Percentiles rank a stretch among this genome's conserved stretches.
Conservation (phyloP, 139 green algal genomes). For the Chlorella sp. region DNA sequence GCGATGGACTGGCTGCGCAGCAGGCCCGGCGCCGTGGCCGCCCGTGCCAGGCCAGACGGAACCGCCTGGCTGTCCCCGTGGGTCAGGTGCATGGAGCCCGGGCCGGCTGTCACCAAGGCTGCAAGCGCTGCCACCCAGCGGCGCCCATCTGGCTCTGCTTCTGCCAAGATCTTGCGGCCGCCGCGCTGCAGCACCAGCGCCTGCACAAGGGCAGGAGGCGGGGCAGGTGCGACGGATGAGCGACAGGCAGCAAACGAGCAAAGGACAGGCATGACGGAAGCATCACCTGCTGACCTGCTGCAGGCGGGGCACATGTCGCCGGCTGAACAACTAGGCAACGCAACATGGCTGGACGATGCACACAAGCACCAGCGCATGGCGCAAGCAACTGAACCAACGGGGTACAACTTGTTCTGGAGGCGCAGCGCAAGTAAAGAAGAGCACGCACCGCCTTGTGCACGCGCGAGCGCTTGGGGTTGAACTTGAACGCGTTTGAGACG, state of each 20-base stretch:
- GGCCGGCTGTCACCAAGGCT: slow-evolving; percentile 36
- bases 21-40: background rate
- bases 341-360: background rate
- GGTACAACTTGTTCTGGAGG: background rate
- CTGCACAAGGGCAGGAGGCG: background rate
- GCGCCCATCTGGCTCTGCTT: slow-evolving; percentile 52
- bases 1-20: slow-evolving; percentile 12
- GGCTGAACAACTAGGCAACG: too few species aligned
- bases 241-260: background rate
- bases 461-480: slow-evolving; percentile 66
- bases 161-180: slow-evolving; percentile 59
- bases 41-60: background rate
- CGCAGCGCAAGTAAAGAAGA: too few species aligned
- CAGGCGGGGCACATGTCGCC: too few species aligned
- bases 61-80: slow-evolving; percentile 16
- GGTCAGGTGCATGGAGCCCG: slow-evolving; percentile 17
- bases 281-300: background rate
- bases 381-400: too few species aligned
- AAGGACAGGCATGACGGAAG: too few species aligned
- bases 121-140: slow-evolving; percentile 57
- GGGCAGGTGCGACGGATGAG: background rate
- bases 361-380: too few species aligned
- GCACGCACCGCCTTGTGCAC: slow-evolving; percentile 63
- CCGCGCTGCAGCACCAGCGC: slow-evolving; percentile 44
- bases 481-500: slow-evolving; percentile 71